These are phyloP conservation scores for Mycogone perniciosa DNA, from an alignment of 2,329 filamentous ascomycete genomes.

Conservation along the genomic window DNA sequence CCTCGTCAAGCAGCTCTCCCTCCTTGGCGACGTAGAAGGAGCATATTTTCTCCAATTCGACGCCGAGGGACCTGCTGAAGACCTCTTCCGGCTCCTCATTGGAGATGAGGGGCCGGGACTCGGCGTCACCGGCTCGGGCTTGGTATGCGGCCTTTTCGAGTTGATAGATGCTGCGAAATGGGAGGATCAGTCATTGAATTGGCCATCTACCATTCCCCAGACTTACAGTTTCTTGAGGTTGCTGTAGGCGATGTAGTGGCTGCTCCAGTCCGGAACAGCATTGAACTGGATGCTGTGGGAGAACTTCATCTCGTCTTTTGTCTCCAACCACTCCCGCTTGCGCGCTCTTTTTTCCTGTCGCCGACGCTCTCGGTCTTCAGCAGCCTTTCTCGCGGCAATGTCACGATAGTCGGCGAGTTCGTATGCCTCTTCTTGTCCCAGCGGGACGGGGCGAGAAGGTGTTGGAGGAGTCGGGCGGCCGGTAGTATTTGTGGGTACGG, in stretches of 20 bases:
- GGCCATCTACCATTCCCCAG: neutral
- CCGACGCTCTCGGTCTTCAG: conserved; percentile 27
- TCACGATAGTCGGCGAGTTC: conserved; percentile 38
- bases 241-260: conserved; percentile 95
- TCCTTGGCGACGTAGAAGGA: conserved; percentile 90
- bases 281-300: conserved; percentile 99
- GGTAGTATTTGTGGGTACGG: neutral
- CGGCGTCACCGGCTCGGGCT: conserved; percentile 59
- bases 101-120: conserved; percentile 76
- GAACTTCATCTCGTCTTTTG: conserved; percentile 94
- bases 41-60: conserved; percentile 89
- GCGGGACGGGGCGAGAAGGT: conserved; percentile 4
- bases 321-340: conserved; percentile 65
- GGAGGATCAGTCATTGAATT: neutral
- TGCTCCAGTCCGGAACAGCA: conserved; percentile 98
- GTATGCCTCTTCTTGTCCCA: conserved; percentile 23
- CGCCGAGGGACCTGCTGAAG: conserved; percentile 75
- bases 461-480: conserved; percentile 11
- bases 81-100: conserved; percentile 70
- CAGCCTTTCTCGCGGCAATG: conserved; percentile 24
- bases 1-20: conserved; percentile 75
- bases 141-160: conserved; percentile 81
- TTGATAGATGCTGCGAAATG: conserved; percentile 70
- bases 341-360: conserved; percentile 43
- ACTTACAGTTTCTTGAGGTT: conserved; percentile 96